Evolutionary conservation across 202 grass and related monocot genomes (phyloP), one percentile per base, ranked within the genome.

Genomic region (Digitaria exilis): DNA sequence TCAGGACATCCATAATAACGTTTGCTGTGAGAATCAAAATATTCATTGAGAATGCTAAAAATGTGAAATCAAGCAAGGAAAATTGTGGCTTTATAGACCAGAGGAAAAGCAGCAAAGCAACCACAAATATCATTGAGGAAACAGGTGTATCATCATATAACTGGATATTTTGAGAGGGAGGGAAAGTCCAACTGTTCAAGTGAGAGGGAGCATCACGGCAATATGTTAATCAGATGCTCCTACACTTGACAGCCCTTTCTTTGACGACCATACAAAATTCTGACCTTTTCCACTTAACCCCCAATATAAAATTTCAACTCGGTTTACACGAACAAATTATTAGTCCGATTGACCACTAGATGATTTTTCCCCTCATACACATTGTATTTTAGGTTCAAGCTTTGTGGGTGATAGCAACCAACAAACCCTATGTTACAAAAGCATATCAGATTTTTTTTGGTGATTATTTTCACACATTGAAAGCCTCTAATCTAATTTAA

Each of bases 1-100:
- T 98, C 96, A 78, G 92, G 92, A 77, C 90, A 95, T 85, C 90
- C 83, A 69, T 87, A 91, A 72, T 98, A 98, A 15, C 87, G 30
- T 85, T 93, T 98, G 69, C 96, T 98, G 88, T 28, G 90, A 91
- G 78, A 39, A 81, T 57, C 50, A 70, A 14, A 88, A 81, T 32
- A 41, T 65, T 84, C 80, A 34, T 81, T 77, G 22, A 90, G 71
- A 75, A 86, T 69, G 24, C 26, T 69, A 42, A 48, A 65, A 73
- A 46, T 85, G 37, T 77, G 67, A 88, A 86, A 61, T 13, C 3
- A 88, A 75, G 51, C 35, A 84, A 75, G 44, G 54, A 80, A 76
- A 43, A 76, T 77, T 62, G 59, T 66, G 9, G 4, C 28, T 44
- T 66, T 69, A 52, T 54, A 77, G 25, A 54, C 14, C 60, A 42